phyloP scores from a whole-genome alignment of 805 yeast species.

The Teunomyces gatunensis region DNA sequence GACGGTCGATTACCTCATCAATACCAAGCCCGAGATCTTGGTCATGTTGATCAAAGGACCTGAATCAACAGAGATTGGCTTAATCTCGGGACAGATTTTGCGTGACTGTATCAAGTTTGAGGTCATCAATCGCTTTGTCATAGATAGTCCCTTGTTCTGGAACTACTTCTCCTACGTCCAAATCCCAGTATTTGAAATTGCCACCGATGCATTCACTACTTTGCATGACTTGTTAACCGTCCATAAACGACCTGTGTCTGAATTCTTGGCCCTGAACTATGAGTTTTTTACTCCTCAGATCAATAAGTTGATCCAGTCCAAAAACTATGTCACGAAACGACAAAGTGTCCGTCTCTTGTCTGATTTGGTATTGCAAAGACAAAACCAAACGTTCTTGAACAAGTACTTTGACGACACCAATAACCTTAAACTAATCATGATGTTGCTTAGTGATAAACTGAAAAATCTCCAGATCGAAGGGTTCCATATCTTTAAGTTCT shows the following conservation, averaged over 20 bases:
- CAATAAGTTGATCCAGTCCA: slow-evolving; percentile 68
- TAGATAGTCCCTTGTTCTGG: slow-evolving; percentile 71
- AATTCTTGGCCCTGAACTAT: slow-evolving; percentile 61
- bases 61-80: slow-evolving; percentile 68
- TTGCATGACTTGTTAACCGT: slow-evolving; percentile 63
- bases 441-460: slow-evolving; percentile 80
- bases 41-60: slow-evolving; percentile 65
- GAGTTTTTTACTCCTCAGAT: slow-evolving; percentile 58
- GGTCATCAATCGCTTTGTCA: slow-evolving; percentile 55
- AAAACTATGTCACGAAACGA: slow-evolving; percentile 88
- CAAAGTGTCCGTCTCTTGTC: slow-evolving; percentile 79
- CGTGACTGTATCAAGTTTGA: slow-evolving; percentile 85
- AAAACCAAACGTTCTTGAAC: slow-evolving; percentile 70
- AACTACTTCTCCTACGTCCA: slow-evolving; percentile 75
- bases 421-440: slow-evolving; percentile 84
- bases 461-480: slow-evolving; percentile 88
- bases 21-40: slow-evolving; percentile 61
- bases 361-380: slow-evolving; percentile 65
- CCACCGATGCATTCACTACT: slow-evolving; percentile 86
- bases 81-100: slow-evolving; percentile 72
- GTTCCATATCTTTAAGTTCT: slow-evolving; percentile 88
- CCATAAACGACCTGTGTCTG: slow-evolving; percentile 68
- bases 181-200: slow-evolving; percentile 77
- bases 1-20: slow-evolving; percentile 77
- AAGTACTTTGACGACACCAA: slow-evolving; percentile 77